Percentiles rank a stretch among this genome's conserved stretches.
Evolutionary conservation across 1,139 yeast genomes (phyloP).

Genomic region (Yamadazyma trypodendri): DNA sequence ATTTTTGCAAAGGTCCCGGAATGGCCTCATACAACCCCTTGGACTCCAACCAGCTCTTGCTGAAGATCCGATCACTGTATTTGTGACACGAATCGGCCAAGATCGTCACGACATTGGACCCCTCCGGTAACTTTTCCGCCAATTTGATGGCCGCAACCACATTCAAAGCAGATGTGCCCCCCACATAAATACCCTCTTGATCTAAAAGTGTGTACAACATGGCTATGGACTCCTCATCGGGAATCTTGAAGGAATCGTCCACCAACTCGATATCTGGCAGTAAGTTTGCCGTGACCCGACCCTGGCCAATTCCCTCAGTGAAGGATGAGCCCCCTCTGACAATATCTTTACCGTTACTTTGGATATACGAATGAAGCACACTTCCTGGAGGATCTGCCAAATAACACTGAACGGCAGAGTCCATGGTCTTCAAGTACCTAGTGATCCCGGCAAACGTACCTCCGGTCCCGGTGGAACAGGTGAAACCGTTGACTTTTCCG

Average conservation of each 20-base stretch:
- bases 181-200: conserved; percentile 88
- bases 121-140: conserved; percentile 75
- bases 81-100: conserved; percentile 89
- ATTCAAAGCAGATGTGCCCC: conserved; percentile 82
- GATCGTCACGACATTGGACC: conserved; percentile 78
- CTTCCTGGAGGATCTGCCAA: conserved; percentile 96
- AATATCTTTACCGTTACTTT: conserved; percentile 58
- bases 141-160: conserved; percentile 79
- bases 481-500: conserved; percentile 80
- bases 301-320: conserved; percentile 96
- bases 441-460: conserved; percentile 88
- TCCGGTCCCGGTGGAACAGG: conserved; percentile 90
- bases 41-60: conserved; percentile 70
- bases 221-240: conserved; percentile 72
- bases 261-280: conserved; percentile 65
- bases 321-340: conserved; percentile 78
- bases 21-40: conserved; percentile 65
- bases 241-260: conserved; percentile 72
- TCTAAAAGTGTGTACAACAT: conserved; percentile 83
- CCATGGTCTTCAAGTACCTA: conserved; percentile 65
- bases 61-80: conserved; percentile 77
- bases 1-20: conserved; percentile 70
- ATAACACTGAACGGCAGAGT: conserved; percentile 50
- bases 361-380: conserved; percentile 74
- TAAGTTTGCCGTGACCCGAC: conserved; percentile 83